These are phyloP conservation scores for Pythium rhizo-oryzae DNA, from an alignment of 352 stramenopile genomes.

Conservation along the genomic window DNA sequence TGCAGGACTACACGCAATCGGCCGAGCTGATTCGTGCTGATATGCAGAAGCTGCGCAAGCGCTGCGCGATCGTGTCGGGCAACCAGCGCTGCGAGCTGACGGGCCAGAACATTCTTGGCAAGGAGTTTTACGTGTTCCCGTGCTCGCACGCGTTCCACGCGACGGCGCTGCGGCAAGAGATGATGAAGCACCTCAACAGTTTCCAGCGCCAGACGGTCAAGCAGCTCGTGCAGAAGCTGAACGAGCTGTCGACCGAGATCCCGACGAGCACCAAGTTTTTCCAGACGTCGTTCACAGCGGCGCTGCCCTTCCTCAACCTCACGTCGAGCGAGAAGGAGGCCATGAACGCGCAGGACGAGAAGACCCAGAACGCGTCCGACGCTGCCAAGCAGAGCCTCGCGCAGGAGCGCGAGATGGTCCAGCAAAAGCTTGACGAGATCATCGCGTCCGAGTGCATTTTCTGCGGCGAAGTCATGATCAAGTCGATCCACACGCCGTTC, in stretches of 20 bases:
- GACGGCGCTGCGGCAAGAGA: slow-evolving; percentile 86
- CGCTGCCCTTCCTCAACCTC: slow-evolving; percentile 69
- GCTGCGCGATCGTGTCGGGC: slow-evolving; percentile 82
- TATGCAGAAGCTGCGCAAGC: slow-evolving; percentile 89
- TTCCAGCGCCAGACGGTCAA: slow-evolving; percentile 91
- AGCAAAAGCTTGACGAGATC: slow-evolving; percentile 94
- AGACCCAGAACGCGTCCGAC: slow-evolving; percentile 49
- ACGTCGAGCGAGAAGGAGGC: slow-evolving; percentile 72
- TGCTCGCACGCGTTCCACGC: slow-evolving; percentile 94
- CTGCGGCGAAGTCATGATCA: slow-evolving; percentile 96
- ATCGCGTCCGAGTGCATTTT: slow-evolving; percentile 95
- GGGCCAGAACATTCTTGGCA: slow-evolving; percentile 85
- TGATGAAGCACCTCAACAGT: slow-evolving; percentile 89
- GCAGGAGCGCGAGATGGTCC: slow-evolving; percentile 89
- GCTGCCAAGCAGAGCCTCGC: slow-evolving; percentile 75
- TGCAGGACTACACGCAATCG: slow-evolving; percentile 92
- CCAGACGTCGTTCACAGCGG: slow-evolving; percentile 54
- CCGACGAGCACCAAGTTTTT: slow-evolving; percentile 78
- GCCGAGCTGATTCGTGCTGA: slow-evolving; percentile 90
- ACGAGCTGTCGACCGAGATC: slow-evolving; percentile 82
- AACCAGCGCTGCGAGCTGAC: slow-evolving; percentile 91
- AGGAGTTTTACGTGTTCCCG: slow-evolving; percentile 95
- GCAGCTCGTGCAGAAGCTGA: slow-evolving; percentile 88
- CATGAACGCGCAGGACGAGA: slow-evolving; percentile 55
- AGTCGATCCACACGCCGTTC: slow-evolving; percentile 93